phyloP scores from a whole-genome alignment of 345 rosid species.

The Lepidium aucheri region DNA sequence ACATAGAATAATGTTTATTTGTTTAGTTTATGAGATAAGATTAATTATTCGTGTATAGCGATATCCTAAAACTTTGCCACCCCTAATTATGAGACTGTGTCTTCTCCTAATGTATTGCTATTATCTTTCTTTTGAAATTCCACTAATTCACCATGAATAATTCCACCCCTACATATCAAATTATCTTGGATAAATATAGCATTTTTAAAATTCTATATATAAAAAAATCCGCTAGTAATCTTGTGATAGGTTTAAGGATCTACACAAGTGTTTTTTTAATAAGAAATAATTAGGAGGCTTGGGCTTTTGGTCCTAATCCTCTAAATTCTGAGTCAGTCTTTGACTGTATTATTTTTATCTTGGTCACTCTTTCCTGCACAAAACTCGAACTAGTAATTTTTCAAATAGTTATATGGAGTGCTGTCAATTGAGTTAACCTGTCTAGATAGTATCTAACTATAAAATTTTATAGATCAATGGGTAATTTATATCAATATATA shows the following conservation, averaged over 20 bases:
- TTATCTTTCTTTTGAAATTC: not conserved
- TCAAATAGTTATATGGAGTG: too few species aligned
- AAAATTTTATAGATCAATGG: too few species aligned
- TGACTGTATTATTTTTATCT: not conserved
- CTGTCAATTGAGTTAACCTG: too few species aligned
- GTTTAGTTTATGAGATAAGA: slow-evolving; percentile 23
- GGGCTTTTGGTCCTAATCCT: too few species aligned
- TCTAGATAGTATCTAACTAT: too few species aligned
- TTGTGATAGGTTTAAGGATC: not conserved
- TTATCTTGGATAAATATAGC: not conserved
- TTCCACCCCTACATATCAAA: not conserved
- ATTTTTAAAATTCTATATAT: too few species aligned
- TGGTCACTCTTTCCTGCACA: not conserved
- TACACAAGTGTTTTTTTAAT: too few species aligned
- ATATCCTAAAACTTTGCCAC: slow-evolving; percentile 13
- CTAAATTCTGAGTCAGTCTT: not conserved
- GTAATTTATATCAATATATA: too few species aligned
- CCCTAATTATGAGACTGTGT: not conserved
- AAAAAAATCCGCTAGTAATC: not conserved
- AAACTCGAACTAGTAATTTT: too few species aligned
- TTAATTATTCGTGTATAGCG: slow-evolving; percentile 15
- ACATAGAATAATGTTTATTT: not conserved
- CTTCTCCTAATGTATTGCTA: not conserved
- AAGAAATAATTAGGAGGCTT: too few species aligned
- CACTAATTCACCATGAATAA: slow-evolving; percentile 4